phyloP scores from a whole-genome alignment of 2,329 filamentous ascomycete species.

The Emydomyces testavorans region DNA sequence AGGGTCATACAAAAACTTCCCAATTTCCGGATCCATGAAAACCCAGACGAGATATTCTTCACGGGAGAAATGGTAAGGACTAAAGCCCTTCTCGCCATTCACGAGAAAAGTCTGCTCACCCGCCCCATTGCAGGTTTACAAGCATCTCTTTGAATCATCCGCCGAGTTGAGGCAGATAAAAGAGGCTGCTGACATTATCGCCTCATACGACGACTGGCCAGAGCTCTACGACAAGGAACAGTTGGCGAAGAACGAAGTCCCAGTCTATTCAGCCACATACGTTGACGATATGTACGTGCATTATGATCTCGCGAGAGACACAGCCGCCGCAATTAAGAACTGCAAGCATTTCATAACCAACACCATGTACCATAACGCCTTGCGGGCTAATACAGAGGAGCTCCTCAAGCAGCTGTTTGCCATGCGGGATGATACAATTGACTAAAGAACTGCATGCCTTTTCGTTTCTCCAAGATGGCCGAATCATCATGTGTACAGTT shows the following conservation, averaged over 20 bases:
- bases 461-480: not conserved
- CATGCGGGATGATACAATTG: constrained; percentile 58
- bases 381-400: constrained; percentile 62
- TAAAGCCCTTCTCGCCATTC: not conserved
- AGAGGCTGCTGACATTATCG: constrained; percentile 59
- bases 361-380: constrained; percentile 71
- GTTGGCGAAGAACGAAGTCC: constrained; percentile 65
- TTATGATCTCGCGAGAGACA: constrained; percentile 59
- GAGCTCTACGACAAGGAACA: constrained; percentile 63
- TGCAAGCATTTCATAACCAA: constrained; percentile 79
- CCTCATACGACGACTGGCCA: constrained; percentile 58
- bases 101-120: not conserved
- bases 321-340: constrained; percentile 60
- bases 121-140: constrained; percentile 47
- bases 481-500: not conserved
- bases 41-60: constrained; percentile 55
- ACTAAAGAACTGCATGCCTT: constrained; percentile 29
- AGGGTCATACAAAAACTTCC: constrained; percentile 29
- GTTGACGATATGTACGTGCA: constrained; percentile 91
- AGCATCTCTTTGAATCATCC: constrained; percentile 72
- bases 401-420: constrained; percentile 65
- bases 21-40: constrained; percentile 37
- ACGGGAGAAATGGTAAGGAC: constrained; percentile 70
- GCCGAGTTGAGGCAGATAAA: constrained; percentile 60
- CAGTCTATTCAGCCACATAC: constrained; percentile 74